Base-by-base conservation (phyloP, 441 rosid genomes). In the Erodium trifolium region DNA sequence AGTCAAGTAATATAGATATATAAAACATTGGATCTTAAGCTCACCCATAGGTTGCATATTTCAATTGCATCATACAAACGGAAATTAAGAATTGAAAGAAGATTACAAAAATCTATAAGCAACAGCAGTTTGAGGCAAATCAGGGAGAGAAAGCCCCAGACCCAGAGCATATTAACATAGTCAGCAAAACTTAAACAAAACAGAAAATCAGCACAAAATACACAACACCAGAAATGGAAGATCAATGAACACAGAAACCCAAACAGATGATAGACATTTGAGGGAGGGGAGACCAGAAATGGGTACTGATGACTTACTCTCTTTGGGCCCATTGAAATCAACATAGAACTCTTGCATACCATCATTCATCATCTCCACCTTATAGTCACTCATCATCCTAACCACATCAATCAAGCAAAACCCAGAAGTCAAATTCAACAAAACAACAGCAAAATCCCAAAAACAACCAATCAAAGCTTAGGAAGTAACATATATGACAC, bases 371-470 rank as follows among this genome's bases (percentile, higher is more conserved):
- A 84, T 84, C 80, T 88, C 93, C 83, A 88, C 93, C 81, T 84
- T 88, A 62, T 84, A 84, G 71, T 88, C 93, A 79, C 87, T 84
- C 90, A 86, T 86, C 90, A 88, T 88, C 88, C 93, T 88, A 70
- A 41, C 62, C 67, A 74, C 63, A 29, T 39, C 53, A 69, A 79
- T 69, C 80, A 73, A 75, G 76, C 69, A 81, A 59, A 72, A 67
- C 63, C 73, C 60, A 57, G 31, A 12, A 35, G 66, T 37, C 8
- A 67, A 13, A 55, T 47, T n/a, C 2, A 55, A 14, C 13, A 45
- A 37, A 37, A 37, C 41, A 37, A 4, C 4, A 2, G 41, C 0
- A 37, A 37, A 4, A 37, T 3, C 4, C 4, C 8, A 37, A 7
- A 63, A 67, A 72, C 41, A 41, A 35, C 5, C 57, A 41, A 63